A percentile compares a stretch with the other conserved stretches of the same genome.
Evolutionary conservation across 495 filamentous ascomycete species (phyloP).

Genomic region (Aspergillus biplanus): DNA sequence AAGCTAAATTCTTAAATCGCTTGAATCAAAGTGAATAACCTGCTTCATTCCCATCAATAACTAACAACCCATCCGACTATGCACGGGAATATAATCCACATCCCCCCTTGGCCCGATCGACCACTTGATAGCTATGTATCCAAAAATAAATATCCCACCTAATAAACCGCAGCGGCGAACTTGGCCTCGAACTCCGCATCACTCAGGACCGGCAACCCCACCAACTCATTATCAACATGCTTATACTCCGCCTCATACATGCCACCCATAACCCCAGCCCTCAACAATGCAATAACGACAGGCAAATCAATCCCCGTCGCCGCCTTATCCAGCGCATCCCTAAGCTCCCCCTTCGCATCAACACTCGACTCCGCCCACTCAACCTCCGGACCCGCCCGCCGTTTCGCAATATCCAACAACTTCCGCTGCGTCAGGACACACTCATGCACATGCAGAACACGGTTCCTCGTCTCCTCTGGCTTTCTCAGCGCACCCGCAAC

Average conservation of each 20-base stretch:
- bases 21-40: no score
- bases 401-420: not conserved
- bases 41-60: no score
- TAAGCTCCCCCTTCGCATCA: not conserved
- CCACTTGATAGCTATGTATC: no score
- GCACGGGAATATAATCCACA: no score
- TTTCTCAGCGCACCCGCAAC: slow-evolving; percentile 11
- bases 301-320: not conserved
- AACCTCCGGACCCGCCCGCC: not conserved
- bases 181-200: not conserved
- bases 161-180: not conserved
- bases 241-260: not conserved
- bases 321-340: not conserved
- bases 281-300: not conserved
- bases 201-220: not conserved
- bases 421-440: not conserved
- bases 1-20: no score
- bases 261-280: not conserved
- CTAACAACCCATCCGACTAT: no score
- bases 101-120: no score
- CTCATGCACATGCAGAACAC: slow-evolving; percentile 4
- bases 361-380: not conserved
- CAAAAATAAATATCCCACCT: no score
- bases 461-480: slow-evolving; percentile 10
- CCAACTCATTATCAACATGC: not conserved